Base-by-base conservation (phyloP, 345 rosid species). In the Eucalyptus polybractea region DNA sequence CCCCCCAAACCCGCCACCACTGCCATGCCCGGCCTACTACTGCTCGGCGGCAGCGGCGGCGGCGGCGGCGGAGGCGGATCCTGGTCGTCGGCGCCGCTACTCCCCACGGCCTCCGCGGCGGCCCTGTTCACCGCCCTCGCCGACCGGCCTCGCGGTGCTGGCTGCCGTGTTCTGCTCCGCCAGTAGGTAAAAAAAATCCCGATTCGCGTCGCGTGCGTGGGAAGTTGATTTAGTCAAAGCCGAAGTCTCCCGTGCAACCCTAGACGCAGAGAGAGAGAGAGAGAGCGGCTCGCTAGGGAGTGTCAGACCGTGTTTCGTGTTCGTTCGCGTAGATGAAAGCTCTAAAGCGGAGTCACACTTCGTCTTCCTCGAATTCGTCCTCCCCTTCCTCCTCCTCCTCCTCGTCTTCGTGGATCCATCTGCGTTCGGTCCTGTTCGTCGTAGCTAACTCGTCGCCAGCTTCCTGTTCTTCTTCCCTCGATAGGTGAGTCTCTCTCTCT, bases 351-450 rank as follows among this genome's bases (percentile, higher is more conserved):
- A 98, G 96, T 92, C 96, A 94, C 83, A 96, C 98, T 88, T 91
- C 92, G 89, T 91, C 98, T 90, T 92, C 98, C 90, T 92, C 97
- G 62, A 95, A 93, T 89, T 92, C 95, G 31, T 91, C 98, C 24
- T 96, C 98, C 76, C 93, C 97, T 80, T 91, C 96, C 89, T 94
- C 96, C 7, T 88, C 95, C 2, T 93, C 96, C 33, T 89, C 94
- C 3, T 94, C 95, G 0, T 95, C 97, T 47, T 94, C 98, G 67
- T 97, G 99, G 99, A 89, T 93, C 92, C 97, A 95, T 89, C 92
- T 97, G 95, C 99, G 99, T 88, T 97, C 99, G 90, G 98, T 96
- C 56, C 93, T 97, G 45, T 94, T 95, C 90, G 90, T 97, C 88
- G 97, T 94, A 90, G 91, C 94, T 91, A 96, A 97, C 89, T 96